Evolutionary conservation across 2,329 filamentous ascomycete genomes (phyloP).

Genomic region (Diaporthe sp.): DNA sequence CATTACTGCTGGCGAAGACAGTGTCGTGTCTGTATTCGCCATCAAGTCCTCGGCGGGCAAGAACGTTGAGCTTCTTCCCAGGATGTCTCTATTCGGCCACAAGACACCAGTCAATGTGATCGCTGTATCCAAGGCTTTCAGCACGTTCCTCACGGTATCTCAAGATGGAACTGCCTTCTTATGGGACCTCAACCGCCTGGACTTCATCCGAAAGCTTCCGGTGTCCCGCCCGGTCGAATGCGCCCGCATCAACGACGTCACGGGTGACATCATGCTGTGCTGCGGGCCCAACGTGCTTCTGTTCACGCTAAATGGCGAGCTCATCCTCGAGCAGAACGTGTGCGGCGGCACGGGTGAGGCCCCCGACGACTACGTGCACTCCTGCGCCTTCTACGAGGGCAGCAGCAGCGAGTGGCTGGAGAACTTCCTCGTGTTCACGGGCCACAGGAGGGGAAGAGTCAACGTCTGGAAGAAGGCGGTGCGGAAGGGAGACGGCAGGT

Average conservation of each 20-base stretch:
- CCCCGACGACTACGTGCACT: constrained; percentile 79
- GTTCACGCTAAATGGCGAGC: constrained; percentile 88
- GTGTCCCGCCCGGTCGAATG: constrained; percentile 73
- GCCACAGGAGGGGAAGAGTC: constrained; percentile 85
- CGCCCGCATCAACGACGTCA: constrained; percentile 89
- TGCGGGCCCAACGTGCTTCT: constrained; percentile 80
- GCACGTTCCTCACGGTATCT: constrained; percentile 86
- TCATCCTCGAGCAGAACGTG: constrained; percentile 85
- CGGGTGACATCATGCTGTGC: constrained; percentile 89
- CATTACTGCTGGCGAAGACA: constrained; percentile 92
- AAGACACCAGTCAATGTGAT: constrained; percentile 85
- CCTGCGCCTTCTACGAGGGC: constrained; percentile 94
- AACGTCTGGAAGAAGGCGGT: constrained; percentile 77
- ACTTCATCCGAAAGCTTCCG: constrained; percentile 83
- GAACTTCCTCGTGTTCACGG: constrained; percentile 87
- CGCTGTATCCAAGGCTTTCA: constrained; percentile 88
- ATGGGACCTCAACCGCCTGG: constrained; percentile 93
- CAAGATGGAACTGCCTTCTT: constrained; percentile 86
- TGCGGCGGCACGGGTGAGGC: constrained; percentile 62
- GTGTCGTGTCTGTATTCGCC: constrained; percentile 87
- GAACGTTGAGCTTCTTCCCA: constrained; percentile 81
- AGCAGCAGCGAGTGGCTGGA: constrained; percentile 92
- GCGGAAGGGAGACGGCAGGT: constrained; percentile 71
- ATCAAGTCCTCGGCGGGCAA: constrained; percentile 74
- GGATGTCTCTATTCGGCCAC: constrained; percentile 90